Evolutionary conservation across 441 rosid genomes (phyloP).

Genomic region (Pelargonium cotyledonis): DNA sequence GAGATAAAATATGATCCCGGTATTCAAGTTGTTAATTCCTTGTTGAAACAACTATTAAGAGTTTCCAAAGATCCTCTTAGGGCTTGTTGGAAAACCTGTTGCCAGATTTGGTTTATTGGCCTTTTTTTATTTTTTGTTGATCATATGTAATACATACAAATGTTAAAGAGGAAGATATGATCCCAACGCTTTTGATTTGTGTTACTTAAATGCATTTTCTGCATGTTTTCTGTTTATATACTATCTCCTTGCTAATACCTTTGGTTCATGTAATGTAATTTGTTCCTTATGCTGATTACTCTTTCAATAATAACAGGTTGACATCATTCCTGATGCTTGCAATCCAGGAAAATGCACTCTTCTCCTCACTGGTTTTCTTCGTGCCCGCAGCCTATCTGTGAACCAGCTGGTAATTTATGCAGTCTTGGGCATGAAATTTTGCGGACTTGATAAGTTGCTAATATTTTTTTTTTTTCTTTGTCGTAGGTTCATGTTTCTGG

Average conservation of each 20-base stretch:
- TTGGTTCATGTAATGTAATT: background rate
- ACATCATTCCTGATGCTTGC: conserved; percentile 40
- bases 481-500: conserved; percentile 81
- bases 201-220: background rate
- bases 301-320: conserved; percentile 36
- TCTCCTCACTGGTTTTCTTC: conserved; percentile 67
- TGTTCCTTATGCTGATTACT: background rate
- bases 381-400: conserved; percentile 66
- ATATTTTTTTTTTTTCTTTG: conserved; percentile 15
- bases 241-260: background rate
- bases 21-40: background rate
- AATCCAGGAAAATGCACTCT: conserved; percentile 56
- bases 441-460: conserved; percentile 16
- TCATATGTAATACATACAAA: too few relatives aligned
- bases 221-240: background rate
- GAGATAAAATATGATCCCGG: too few relatives aligned
- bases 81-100: conserved; percentile 1
- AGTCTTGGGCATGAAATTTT: conserved; percentile 15
- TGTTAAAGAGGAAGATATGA: background rate
- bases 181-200: background rate
- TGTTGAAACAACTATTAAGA: conserved; percentile 1
- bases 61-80: background rate
- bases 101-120: background rate
- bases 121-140: background rate
- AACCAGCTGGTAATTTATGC: conserved; percentile 72